Conservation (phyloP, 2,329 filamentous ascomycete genomes). For the Hymenoscyphus scutula region DNA sequence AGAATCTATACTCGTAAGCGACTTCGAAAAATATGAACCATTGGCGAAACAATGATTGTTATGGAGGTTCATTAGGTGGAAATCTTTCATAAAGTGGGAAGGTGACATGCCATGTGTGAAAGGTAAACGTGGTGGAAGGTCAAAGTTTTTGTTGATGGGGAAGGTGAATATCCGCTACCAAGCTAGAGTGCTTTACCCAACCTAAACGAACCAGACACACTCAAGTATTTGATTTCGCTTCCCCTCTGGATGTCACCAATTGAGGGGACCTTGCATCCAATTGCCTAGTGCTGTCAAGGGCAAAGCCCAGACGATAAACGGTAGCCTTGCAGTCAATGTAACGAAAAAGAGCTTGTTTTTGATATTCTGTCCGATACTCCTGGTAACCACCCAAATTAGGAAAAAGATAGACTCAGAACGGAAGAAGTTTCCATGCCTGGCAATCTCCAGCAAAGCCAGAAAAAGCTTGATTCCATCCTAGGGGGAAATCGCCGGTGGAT, state of each 20-base stretch:
- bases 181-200: background rate
- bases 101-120: background rate
- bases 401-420: background rate
- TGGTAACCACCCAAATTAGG: background rate
- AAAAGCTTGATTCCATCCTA: background rate
- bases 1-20: too few relatives aligned
- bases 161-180: constrained; percentile 1
- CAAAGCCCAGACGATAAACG: background rate
- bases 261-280: background rate
- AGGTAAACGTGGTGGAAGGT: constrained; percentile 5
- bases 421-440: background rate
- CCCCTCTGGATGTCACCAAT: background rate
- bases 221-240: background rate
- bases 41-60: background rate
- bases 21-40: background rate
- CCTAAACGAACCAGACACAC: too few relatives aligned
- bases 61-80: background rate
- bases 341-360: background rate
- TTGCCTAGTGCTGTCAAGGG: background rate
- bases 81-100: constrained; percentile 3
- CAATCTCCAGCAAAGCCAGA: background rate
- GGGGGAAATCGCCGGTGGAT: background rate
- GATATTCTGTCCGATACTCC: background rate
- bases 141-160: background rate
- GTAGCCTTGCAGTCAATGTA: background rate